phyloP scores from a whole-genome alignment of 2,329 filamentous ascomycete genomes.

The Alternaria sp. region DNA sequence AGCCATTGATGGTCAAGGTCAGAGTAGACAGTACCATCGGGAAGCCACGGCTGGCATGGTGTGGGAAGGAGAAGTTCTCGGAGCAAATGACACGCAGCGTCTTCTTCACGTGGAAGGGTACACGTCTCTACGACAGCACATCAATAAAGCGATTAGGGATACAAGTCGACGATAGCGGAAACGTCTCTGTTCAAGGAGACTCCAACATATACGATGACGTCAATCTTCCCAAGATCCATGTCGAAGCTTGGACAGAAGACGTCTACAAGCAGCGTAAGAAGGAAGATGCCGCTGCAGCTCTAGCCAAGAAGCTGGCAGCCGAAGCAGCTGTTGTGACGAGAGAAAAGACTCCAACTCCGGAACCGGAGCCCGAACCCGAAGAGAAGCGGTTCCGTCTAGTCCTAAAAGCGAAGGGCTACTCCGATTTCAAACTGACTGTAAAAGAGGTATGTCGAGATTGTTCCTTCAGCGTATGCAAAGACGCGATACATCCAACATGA shows the following conservation, averaged over 20 bases:
- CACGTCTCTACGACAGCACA: conserved; percentile 76
- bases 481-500: neutral
- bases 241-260: conserved; percentile 79
- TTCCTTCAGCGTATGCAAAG: neutral
- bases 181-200: conserved; percentile 47
- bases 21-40: conserved; percentile 73
- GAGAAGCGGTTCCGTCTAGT: conserved; percentile 55
- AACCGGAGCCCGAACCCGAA: conserved; percentile 21
- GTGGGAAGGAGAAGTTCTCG: conserved; percentile 65
- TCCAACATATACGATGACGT: conserved; percentile 63
- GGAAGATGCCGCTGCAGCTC: conserved; percentile 36
- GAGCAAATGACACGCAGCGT: conserved; percentile 62
- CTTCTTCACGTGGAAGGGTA: conserved; percentile 81
- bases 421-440: conserved; percentile 61
- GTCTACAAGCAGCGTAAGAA: conserved; percentile 63
- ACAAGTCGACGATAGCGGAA: conserved; percentile 53
- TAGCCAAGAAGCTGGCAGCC: conserved; percentile 49
- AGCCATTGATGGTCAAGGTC: conserved; percentile 69
- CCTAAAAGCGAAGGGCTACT: conserved; percentile 60
- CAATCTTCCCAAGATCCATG: conserved; percentile 64
- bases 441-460: conserved; percentile 51
- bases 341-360: conserved; percentile 28
- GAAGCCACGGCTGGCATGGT: conserved; percentile 75
- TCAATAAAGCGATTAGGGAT: conserved; percentile 63
- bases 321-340: conserved; percentile 32